Base-by-base conservation (phyloP, 192 early-diverging fungal genomes). In the Nowakowskiella sp. region DNA sequence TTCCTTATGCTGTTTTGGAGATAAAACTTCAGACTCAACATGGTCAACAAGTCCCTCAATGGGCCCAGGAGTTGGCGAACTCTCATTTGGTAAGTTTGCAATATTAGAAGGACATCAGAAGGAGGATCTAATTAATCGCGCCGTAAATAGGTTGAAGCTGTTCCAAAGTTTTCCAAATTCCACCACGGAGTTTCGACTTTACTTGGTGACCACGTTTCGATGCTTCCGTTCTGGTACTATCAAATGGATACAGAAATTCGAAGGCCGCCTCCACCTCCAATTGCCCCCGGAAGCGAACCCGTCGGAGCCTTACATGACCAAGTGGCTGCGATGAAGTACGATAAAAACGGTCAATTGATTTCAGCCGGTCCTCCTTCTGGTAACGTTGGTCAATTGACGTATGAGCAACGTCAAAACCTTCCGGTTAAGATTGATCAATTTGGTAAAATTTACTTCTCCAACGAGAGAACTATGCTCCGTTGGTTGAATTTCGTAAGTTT, bases 101-200 rank as follows among this genome's bases (percentile, higher is more conserved):
- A 26, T 34, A 45, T 31, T 47, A 42, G 3, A 29, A 7, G 3
- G 1, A 25, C 6, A 21, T 19, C 21, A n/a, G 6, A 56, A 30
- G 32, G 24, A 22, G 19, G 10, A 53, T 36, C 25, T 36, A 2
- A n/a, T 30, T 24, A 2, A 26, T 31, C n/a, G 31, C 13, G 30
- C 1, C 45, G 49, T 49, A 42, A 5, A 13, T 27, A 67, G 65
- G 63, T 96, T 47, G 87, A 91, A 63, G 87, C 87, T 31, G 91
- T 96, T 31, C 91, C 91, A 43, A 97, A 93, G 61, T 99, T 99
- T 73, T 91, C 88, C 50, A 99, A 99, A 67, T 99, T 94, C 68
- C 87, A 91, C 55, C 93, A 99, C 66, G 96, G 93, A 50, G 80
- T 84, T 26, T 85, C 91, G 6, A 90, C 90, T 3, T 70, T 97